These are phyloP conservation scores for Bryum argenteum DNA, from an alignment of 225 moss, liverwort and hornwort species.

Conservation along the genomic window DNA sequence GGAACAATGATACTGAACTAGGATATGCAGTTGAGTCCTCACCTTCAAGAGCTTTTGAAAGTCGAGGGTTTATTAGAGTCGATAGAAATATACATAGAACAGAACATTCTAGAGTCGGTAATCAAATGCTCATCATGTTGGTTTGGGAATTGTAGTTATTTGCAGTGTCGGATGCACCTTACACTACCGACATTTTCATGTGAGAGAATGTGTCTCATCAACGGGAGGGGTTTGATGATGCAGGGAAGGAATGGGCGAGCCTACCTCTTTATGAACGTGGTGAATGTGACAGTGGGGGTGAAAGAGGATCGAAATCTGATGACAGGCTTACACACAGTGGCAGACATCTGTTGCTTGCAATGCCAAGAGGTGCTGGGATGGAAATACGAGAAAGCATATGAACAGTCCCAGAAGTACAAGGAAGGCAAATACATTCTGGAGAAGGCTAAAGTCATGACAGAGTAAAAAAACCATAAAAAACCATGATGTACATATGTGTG, in stretches of 20 bases:
- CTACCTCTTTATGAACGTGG: constrained; percentile 92
- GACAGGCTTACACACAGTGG: constrained; percentile 93
- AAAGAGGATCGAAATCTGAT: constrained; percentile 88
- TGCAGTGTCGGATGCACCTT: too few relatives aligned
- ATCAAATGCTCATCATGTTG: too few relatives aligned
- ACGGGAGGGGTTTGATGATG: constrained; percentile 13
- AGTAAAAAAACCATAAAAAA: constrained; percentile 31
- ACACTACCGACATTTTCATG: too few relatives aligned
- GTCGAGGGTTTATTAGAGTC: background rate
- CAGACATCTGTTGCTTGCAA: constrained; percentile 88
- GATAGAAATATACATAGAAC: too few relatives aligned
- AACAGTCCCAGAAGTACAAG: constrained; percentile 95
- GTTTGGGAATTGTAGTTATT: too few relatives aligned
- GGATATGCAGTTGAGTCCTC: background rate
- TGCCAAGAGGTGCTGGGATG: constrained; percentile 95
- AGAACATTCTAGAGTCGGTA: too few relatives aligned
- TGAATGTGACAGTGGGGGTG: constrained; percentile 78
- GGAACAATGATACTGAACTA: too few relatives aligned
- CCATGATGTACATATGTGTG: constrained; percentile 34
- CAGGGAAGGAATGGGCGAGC: constrained; percentile 98
- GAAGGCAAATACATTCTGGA: constrained; percentile 98
- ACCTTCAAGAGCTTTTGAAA: background rate
- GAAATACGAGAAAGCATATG: constrained; percentile 98
- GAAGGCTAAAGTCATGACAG: constrained; percentile 97
- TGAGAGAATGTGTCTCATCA: constrained; percentile 2